These are phyloP conservation scores for Cylindrotheca closterium DNA, from an alignment of 108 stramenopile genomes.

Conservation along the genomic window DNA sequence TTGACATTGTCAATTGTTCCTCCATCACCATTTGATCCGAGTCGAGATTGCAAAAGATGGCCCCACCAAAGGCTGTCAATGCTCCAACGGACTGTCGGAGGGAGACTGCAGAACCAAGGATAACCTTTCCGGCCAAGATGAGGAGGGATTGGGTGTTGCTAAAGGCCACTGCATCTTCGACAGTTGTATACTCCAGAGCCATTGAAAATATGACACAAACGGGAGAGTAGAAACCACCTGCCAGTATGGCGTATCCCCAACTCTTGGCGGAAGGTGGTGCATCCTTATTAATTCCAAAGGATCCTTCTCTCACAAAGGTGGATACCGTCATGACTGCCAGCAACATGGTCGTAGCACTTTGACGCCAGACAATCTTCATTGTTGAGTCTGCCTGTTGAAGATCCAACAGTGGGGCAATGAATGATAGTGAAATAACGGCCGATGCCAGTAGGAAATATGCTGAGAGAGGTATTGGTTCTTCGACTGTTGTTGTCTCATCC, in stretches of 20 bases:
- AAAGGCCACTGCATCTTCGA: constrained; percentile 59
- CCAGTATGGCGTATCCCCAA: constrained; percentile 38
- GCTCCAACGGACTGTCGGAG: constrained; percentile 47
- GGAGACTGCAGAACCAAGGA: constrained; percentile 34
- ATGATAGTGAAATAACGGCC: constrained; percentile 49
- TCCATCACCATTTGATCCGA: too few species aligned
- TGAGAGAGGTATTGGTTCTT: constrained; percentile 36
- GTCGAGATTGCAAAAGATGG: constrained; percentile 50
- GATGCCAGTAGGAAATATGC: constrained; percentile 46
- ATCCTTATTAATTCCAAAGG: constrained; percentile 19
- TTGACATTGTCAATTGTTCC: too few species aligned
- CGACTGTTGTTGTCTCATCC: too few species aligned
- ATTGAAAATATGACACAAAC: constrained; percentile 40
- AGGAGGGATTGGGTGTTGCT: constrained; percentile 43
- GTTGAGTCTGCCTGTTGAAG: constrained; percentile 46
- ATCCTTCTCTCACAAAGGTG: constrained; percentile 22
- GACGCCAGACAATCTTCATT: constrained; percentile 63
- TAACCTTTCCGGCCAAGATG: constrained; percentile 44
- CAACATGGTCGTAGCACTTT: constrained; percentile 39
- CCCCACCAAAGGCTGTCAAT: constrained; percentile 51
- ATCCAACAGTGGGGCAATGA: constrained; percentile 50
- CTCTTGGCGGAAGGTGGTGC: constrained; percentile 36
- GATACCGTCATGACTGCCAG: too few species aligned
- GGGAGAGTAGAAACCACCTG: constrained; percentile 37
- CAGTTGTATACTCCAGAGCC: constrained; percentile 50